phyloP scores from a whole-genome alignment of 1,139 yeast species.

The Arxiozyma slooffiae region DNA sequence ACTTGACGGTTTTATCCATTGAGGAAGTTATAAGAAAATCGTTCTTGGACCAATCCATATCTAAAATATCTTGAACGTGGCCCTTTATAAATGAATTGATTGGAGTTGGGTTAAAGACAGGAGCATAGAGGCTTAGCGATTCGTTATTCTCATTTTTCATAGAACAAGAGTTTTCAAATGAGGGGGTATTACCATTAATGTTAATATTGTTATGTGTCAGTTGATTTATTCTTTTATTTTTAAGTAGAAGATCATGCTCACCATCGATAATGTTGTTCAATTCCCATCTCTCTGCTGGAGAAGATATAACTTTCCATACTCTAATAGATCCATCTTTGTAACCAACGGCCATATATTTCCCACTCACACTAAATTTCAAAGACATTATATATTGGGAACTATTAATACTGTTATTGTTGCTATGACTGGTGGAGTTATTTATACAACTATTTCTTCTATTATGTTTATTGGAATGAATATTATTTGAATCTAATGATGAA shows the following conservation, averaged over 20 bases:
- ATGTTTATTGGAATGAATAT: conserved; percentile 1
- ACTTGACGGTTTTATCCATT: conserved; percentile 71
- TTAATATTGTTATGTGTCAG: conserved; percentile 3
- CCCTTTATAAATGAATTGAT: conserved; percentile 45
- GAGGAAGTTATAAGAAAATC: conserved; percentile 72
- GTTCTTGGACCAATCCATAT: conserved; percentile 83
- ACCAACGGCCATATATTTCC: conserved; percentile 73
- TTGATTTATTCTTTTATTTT: conserved; percentile 4
- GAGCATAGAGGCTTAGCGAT: conserved; percentile 40
- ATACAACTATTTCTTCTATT: background rate
- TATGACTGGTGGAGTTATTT: background rate
- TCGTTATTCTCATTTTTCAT: conserved; percentile 1
- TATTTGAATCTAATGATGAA: conserved; percentile 1
- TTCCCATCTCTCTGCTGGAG: conserved; percentile 52
- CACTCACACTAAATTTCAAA: conserved; percentile 67
- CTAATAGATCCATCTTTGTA: conserved; percentile 62
- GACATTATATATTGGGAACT: conserved; percentile 52
- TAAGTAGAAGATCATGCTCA: background rate
- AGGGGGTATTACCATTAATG: background rate
- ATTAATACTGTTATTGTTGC: background rate
- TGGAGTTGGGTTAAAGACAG: conserved; percentile 72
- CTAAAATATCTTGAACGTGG: conserved; percentile 60
- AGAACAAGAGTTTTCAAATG: background rate
- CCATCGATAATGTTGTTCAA: conserved; percentile 20
- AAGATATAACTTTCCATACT: conserved; percentile 72